Conservation (phyloP, 768 basidiomycete genomes). For the Termitomyces sp. region DNA sequence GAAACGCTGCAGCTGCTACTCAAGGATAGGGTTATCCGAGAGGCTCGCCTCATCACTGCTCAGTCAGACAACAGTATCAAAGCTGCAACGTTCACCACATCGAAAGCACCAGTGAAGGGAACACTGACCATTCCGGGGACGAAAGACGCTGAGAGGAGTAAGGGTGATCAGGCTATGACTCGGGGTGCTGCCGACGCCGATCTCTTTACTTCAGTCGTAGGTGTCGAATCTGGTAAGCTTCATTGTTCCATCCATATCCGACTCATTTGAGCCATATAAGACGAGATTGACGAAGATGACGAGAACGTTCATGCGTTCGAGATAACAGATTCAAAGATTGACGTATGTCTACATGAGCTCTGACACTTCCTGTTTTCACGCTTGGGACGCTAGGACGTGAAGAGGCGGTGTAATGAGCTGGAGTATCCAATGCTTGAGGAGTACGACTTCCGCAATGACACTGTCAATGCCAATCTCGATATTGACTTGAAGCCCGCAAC, state of each 20-base stretch:
- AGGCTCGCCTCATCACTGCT: slow-evolving; percentile 71
- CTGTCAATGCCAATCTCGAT: slow-evolving; percentile 92
- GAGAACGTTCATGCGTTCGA: slow-evolving; percentile 97
- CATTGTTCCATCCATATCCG: not conserved
- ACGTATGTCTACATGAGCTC: slow-evolving; percentile 43
- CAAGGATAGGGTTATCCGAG: slow-evolving; percentile 80
- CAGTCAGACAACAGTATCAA: slow-evolving; percentile 72
- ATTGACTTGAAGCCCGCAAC: slow-evolving; percentile 98
- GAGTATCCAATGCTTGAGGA: slow-evolving; percentile 99
- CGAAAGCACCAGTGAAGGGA: slow-evolving; percentile 78
- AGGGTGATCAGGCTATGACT: slow-evolving; percentile 31
- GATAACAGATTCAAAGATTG: slow-evolving; percentile 90
- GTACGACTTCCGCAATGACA: slow-evolving; percentile 98
- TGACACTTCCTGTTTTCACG: slow-evolving; percentile 1
- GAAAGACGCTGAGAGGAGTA: slow-evolving; percentile 67
- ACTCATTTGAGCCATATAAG: slow-evolving; percentile 29
- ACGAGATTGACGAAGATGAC: slow-evolving; percentile 96
- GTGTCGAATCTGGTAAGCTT: slow-evolving; percentile 75
- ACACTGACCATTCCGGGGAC: slow-evolving; percentile 86
- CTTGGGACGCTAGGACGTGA: slow-evolving; percentile 64
- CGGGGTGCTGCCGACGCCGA: slow-evolving; percentile 54
- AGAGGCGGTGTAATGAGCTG: slow-evolving; percentile 93
- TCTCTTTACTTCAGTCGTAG: slow-evolving; percentile 93
- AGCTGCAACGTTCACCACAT: slow-evolving; percentile 69
- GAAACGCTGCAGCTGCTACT: slow-evolving; percentile 86